phyloP scores from a whole-genome alignment of 768 basidiomycete genomes.

The Boletus rufocinnamomeus region DNA sequence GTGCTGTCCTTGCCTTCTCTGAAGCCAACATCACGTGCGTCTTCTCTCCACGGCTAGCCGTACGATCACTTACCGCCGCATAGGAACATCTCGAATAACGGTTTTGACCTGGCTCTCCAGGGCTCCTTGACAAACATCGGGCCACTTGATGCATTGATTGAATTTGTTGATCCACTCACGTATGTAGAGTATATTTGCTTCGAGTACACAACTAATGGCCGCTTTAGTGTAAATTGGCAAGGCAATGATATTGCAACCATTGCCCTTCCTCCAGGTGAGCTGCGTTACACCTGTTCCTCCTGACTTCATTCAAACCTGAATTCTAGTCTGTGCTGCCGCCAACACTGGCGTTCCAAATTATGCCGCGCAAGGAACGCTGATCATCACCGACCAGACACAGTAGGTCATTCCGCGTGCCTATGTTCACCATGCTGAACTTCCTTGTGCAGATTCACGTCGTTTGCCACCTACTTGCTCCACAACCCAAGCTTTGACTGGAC shows the following conservation, averaged over 20 bases:
- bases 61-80: slow-evolving; percentile 51
- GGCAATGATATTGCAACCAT: slow-evolving; percentile 65
- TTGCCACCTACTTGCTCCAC: slow-evolving; percentile 66
- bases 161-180: slow-evolving; percentile 63
- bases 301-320: neutral
- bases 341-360: slow-evolving; percentile 69
- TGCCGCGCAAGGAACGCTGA: slow-evolving; percentile 49
- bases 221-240: slow-evolving; percentile 58
- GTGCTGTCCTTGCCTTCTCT: slow-evolving; percentile 53
- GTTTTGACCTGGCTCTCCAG: slow-evolving; percentile 61
- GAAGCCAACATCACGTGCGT: slow-evolving; percentile 59
- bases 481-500: slow-evolving; percentile 68
- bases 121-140: slow-evolving; percentile 65
- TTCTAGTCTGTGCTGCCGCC: slow-evolving; percentile 64
- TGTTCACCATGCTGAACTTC: neutral
- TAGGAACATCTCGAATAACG: slow-evolving; percentile 57
- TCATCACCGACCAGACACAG: slow-evolving; percentile 54
- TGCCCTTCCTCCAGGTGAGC: slow-evolving; percentile 56
- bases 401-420: slow-evolving; percentile 33
- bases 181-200: slow-evolving; percentile 33
- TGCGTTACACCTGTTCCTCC: neutral
- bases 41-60: slow-evolving; percentile 26
- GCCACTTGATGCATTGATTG: slow-evolving; percentile 68
- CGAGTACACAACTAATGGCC: neutral
- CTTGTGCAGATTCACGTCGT: slow-evolving; percentile 55